Evolutionary conservation across 2,329 filamentous ascomycete genomes (phyloP).

Genomic region (Dendryphion nanum): DNA sequence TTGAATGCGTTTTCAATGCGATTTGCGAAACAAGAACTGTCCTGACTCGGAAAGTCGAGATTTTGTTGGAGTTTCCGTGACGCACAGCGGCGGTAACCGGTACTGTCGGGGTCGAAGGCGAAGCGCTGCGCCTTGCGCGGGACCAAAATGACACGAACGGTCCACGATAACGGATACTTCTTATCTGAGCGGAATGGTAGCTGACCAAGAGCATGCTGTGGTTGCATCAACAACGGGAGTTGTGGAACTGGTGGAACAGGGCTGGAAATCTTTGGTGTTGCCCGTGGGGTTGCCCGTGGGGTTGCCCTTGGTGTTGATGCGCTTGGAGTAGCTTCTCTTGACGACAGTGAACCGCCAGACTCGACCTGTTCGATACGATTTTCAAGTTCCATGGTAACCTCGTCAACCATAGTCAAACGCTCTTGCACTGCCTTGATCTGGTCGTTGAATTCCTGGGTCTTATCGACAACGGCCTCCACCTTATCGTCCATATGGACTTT

Average conservation of each 20-base stretch:
- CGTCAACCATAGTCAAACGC: constrained; percentile 38
- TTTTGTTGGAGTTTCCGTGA: constrained; percentile 40
- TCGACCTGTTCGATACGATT: constrained; percentile 38
- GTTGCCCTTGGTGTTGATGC: constrained; percentile 25
- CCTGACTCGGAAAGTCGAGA: constrained; percentile 36
- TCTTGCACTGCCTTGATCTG: constrained; percentile 37
- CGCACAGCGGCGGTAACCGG: constrained; percentile 37
- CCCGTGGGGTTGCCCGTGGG: too few species aligned
- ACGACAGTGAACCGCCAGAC: constrained; percentile 15
- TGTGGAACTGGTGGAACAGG: constrained; percentile 26
- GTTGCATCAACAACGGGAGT: constrained; percentile 26
- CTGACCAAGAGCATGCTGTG: constrained; percentile 27
- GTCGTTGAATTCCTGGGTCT: constrained; percentile 37
- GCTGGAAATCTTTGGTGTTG: constrained; percentile 21
- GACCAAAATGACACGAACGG: constrained; percentile 37
- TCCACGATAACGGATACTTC: constrained; percentile 38
- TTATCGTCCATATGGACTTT: constrained; percentile 42
- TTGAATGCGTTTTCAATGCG: constrained; percentile 37
- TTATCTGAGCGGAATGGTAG: constrained; percentile 40
- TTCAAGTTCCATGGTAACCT: constrained; percentile 41
- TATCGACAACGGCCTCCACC: constrained; percentile 41
- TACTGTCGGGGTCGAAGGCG: constrained; percentile 39
- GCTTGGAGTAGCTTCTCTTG: constrained; percentile 30
- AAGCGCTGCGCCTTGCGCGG: constrained; percentile 37
- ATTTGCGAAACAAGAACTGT: constrained; percentile 37